Percentiles rank a stretch among this genome's conserved stretches.
Evolutionary conservation across 208 protist genomes (phyloP).

Genomic region (Trypanosoma caninum): DNA sequence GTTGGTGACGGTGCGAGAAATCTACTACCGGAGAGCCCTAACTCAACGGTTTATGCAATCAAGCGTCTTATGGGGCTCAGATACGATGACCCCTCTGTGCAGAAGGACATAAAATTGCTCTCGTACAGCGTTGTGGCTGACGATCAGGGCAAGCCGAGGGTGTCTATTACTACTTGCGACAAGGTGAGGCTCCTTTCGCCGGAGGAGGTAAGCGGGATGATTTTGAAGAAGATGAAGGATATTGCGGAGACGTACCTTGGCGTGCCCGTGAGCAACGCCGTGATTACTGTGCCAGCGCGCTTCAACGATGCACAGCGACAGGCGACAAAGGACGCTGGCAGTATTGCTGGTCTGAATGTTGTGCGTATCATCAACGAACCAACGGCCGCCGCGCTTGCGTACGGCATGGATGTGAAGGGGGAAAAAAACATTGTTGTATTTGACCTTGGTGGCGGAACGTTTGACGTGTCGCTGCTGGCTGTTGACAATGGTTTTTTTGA

Average conservation of each 20-base stretch:
- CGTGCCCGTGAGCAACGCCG: constrained; percentile 90
- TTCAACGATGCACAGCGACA: constrained; percentile 98
- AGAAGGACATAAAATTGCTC: constrained; percentile 92
- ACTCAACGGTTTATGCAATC: constrained; percentile 92
- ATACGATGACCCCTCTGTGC: constrained; percentile 83
- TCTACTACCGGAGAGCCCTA: constrained; percentile 83
- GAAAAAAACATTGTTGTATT: constrained; percentile 93
- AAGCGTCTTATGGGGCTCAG: constrained; percentile 94
- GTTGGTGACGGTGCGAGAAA: constrained; percentile 96
- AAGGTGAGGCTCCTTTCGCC: constrained; percentile 92
- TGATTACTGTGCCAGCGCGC: constrained; percentile 97
- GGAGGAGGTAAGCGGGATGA: constrained; percentile 96
- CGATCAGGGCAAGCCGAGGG: constrained; percentile 33
- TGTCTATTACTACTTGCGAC: constrained; percentile 53
- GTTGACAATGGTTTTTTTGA: constrained; percentile 98
- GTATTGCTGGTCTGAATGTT: constrained; percentile 95
- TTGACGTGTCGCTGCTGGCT: constrained; percentile 97
- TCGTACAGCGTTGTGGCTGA: constrained; percentile 90
- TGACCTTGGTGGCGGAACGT: constrained; percentile 96
- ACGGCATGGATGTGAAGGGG: constrained; percentile 92
- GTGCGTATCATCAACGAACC: constrained; percentile 98
- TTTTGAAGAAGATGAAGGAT: constrained; percentile 94
- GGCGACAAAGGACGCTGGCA: constrained; percentile 98
- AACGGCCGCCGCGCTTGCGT: constrained; percentile 96
- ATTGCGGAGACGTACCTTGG: constrained; percentile 95